A percentile compares a stretch with the other conserved stretches of the same genome.
Evolutionary conservation across 345 rosid genomes (phyloP).

Genomic region (Murraya koenigii): DNA sequence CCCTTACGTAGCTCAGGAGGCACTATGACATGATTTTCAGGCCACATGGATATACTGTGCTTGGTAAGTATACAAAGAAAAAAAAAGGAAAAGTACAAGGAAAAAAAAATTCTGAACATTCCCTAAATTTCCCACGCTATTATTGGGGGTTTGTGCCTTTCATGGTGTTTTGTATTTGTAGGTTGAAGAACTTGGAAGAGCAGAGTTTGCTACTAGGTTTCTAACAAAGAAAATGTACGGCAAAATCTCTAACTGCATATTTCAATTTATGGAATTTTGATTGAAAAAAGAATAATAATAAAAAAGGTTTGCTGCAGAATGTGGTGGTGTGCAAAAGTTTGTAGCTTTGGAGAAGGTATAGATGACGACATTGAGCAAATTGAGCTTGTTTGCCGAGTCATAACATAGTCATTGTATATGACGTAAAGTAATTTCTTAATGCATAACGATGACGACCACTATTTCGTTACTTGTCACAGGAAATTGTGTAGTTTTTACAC

Average conservation of each 20-base stretch:
- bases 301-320: neutral
- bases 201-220: conserved; percentile 6
- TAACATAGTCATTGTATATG: neutral
- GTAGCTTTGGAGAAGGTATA: neutral
- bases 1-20: neutral
- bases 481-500: no score
- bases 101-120: neutral
- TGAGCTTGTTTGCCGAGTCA: neutral
- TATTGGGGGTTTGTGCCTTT: neutral
- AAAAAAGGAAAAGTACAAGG: no score
- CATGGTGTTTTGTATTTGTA: neutral
- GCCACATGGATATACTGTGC: neutral
- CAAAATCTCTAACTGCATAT: conserved; percentile 2
- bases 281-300: neutral
- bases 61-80: conserved; percentile 8
- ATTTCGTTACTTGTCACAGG: no score
- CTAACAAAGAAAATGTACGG: conserved; percentile 23
- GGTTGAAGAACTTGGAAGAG: conserved; percentile 10
- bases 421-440: neutral
- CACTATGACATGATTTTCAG: neutral
- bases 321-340: conserved; percentile 2
- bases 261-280: neutral
- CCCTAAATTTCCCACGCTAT: neutral
- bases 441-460: neutral
- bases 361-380: conserved; percentile 6